phyloP scores from a whole-genome alignment of 495 filamentous ascomycete species.

The Penicillium flavigenum region DNA sequence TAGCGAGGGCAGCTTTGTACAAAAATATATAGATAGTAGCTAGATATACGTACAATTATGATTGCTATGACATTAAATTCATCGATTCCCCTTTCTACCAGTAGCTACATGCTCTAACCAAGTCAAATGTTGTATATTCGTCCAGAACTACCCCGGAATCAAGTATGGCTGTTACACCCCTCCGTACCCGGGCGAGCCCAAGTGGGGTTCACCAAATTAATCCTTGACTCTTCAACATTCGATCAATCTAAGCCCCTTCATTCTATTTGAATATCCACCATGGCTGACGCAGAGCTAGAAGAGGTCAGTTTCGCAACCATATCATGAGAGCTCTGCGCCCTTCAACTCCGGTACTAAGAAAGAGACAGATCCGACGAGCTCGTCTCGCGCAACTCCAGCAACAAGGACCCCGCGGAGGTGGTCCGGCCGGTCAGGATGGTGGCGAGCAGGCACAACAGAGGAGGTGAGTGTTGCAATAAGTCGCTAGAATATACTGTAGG shows the following conservation, averaged over 20 bases:
- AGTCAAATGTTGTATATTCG: neutral
- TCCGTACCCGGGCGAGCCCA: slow-evolving; percentile 20
- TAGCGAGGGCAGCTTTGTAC: neutral
- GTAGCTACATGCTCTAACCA: neutral
- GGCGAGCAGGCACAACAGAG: slow-evolving; percentile 60
- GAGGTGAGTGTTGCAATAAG: slow-evolving; percentile 45
- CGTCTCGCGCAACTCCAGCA: slow-evolving; percentile 89
- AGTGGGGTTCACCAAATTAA: slow-evolving; percentile 24
- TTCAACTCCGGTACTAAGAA: slow-evolving; percentile 6
- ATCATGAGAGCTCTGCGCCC: neutral
- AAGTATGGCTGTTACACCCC: neutral
- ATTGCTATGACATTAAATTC: neutral
- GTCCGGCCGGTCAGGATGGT: slow-evolving; percentile 41
- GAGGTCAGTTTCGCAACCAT: slow-evolving; percentile 51
- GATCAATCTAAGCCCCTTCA: neutral
- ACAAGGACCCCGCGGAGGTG: slow-evolving; percentile 46
- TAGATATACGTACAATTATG: neutral
- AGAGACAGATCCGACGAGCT: slow-evolving; percentile 74
- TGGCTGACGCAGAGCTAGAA: slow-evolving; percentile 87
- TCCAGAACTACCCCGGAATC: neutral
- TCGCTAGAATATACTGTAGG: neutral
- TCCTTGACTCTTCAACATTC: slow-evolving; percentile 2
- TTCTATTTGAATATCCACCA: slow-evolving; percentile 33
- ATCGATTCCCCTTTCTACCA: neutral
- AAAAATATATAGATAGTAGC: neutral